Evolutionary conservation across 2,329 filamentous ascomycete species (phyloP).

Genomic region (Epichloe sibirici): DNA sequence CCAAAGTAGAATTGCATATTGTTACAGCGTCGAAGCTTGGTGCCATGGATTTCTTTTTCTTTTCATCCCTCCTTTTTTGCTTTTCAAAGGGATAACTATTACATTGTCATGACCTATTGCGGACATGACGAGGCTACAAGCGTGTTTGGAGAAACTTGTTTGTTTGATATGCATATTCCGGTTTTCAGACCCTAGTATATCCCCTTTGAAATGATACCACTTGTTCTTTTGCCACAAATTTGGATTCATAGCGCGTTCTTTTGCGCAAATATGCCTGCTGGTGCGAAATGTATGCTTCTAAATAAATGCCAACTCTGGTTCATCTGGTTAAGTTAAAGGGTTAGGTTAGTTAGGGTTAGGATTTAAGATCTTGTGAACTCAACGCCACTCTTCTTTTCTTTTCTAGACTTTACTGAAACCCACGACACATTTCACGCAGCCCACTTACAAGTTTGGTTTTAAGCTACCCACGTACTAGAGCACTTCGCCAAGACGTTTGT

Average conservation of each 20-base stretch:
- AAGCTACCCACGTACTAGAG: constrained; percentile 22
- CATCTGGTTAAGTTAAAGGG: no score
- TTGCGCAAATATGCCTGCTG: no score
- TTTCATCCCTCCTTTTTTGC: no score
- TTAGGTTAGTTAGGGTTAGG: no score
- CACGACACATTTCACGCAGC: background rate
- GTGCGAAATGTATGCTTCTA: no score
- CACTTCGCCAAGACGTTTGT: constrained; percentile 17
- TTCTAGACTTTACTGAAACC: background rate
- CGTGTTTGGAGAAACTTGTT: background rate
- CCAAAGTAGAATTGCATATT: background rate
- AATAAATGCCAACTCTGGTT: no score
- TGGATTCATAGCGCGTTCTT: no score
- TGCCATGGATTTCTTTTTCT: background rate
- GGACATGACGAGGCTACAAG: background rate
- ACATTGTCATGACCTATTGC: background rate
- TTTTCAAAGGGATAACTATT: no score
- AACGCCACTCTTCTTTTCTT: background rate
- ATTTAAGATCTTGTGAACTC: no score
- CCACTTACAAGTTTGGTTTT: constrained; percentile 16
- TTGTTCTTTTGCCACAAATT: background rate
- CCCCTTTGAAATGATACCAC: background rate
- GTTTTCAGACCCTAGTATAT: background rate
- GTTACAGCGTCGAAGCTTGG: background rate
- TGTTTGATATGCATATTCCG: background rate